Conservation (phyloP, 495 filamentous ascomycete species). For the Hypoxylon subgilvum region DNA sequence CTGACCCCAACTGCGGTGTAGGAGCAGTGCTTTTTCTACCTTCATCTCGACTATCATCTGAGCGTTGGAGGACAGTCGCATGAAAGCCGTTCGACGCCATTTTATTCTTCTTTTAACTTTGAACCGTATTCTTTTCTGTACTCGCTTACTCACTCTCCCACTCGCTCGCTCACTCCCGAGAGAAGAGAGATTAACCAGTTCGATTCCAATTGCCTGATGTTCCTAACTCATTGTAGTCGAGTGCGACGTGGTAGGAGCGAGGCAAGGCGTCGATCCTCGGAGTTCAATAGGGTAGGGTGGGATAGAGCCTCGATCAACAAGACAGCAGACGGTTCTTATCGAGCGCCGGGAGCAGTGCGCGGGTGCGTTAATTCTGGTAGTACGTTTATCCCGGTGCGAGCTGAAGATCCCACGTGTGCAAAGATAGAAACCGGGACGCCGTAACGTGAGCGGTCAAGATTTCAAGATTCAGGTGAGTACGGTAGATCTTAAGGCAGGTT, state of each 20-base stretch:
- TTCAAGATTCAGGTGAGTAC: too few relatives aligned
- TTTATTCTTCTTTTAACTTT: slow-evolving; percentile 18
- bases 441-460: slow-evolving; percentile 14
- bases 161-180: slow-evolving; percentile 11
- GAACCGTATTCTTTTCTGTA: neutral
- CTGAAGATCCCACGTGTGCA: neutral
- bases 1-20: neutral
- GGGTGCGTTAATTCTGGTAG: neutral
- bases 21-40: slow-evolving; percentile 15
- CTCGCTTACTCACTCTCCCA: slow-evolving; percentile 9
- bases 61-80: slow-evolving; percentile 54
- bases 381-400: neutral
- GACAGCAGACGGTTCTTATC: neutral
- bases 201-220: slow-evolving; percentile 23
- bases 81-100: slow-evolving; percentile 52
- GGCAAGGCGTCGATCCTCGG: slow-evolving; percentile 8
- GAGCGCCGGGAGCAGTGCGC: neutral
- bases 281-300: neutral
- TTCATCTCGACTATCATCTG: slow-evolving; percentile 48
- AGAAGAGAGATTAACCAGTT: slow-evolving; percentile 2
- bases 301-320: slow-evolving; percentile 2
- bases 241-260: slow-evolving; percentile 16
- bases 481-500: too few relatives aligned
- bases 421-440: slow-evolving; percentile 10
- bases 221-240: slow-evolving; percentile 33